phyloP scores from a whole-genome alignment of 768 basidiomycete species.

The Boletus fagicola region DNA sequence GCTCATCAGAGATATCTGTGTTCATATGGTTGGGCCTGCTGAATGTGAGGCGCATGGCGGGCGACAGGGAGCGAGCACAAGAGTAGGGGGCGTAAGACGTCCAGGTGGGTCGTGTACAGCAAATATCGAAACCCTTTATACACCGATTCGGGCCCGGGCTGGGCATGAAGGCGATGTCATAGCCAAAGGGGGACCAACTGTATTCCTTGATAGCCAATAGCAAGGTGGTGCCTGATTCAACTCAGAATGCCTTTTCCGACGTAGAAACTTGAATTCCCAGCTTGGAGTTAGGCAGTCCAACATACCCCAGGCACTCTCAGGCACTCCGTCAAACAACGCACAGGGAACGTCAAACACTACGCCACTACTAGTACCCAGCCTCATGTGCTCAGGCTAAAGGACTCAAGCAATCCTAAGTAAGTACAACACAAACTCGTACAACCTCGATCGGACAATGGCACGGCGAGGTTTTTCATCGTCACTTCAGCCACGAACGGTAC shows the following conservation, averaged over 20 bases:
- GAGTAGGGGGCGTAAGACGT: neutral
- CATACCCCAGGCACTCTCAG: too few species aligned
- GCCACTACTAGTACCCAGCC: neutral
- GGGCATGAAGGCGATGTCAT: neutral
- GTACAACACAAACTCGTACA: neutral
- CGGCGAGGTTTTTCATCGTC: neutral
- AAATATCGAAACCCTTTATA: neutral
- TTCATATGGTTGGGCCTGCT: constrained; percentile 23
- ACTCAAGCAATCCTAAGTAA: too few species aligned
- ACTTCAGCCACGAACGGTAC: neutral
- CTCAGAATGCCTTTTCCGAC: neutral
- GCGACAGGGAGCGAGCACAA: neutral
- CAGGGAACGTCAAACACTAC: neutral
- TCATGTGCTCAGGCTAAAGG: too few species aligned
- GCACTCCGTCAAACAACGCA: too few species aligned
- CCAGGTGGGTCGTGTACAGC: neutral
- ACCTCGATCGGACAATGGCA: too few species aligned
- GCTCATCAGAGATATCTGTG: constrained; percentile 22
- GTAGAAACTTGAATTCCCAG: neutral
- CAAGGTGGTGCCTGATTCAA: neutral
- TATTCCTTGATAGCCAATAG: neutral
- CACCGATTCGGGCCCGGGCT: neutral
- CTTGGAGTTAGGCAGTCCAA: too few species aligned
- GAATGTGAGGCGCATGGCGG: constrained; percentile 22
- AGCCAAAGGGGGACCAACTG: neutral